These are phyloP conservation scores for Phytophthora hibernalis DNA, from an alignment of 352 stramenopile species.

Conservation along the genomic window DNA sequence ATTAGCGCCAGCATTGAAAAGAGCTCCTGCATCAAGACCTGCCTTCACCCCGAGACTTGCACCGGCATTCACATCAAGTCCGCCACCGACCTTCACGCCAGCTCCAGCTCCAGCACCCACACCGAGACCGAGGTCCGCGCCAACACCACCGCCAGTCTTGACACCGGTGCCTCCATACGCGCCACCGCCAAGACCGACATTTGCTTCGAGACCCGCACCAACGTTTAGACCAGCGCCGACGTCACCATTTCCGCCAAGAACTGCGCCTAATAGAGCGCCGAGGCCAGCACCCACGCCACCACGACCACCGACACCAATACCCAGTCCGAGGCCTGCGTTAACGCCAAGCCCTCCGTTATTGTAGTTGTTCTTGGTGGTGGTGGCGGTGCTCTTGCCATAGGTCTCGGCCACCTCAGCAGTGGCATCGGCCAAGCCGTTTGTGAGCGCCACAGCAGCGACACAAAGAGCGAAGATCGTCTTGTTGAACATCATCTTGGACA, in stretches of 20 bases:
- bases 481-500: slow-evolving; percentile 20
- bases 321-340: not conserved
- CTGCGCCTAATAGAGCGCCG: not conserved
- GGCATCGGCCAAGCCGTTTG: not conserved
- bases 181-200: not conserved
- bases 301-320: not conserved
- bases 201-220: not conserved
- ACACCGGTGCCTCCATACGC: not conserved
- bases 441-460: slow-evolving; percentile 8
- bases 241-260: not conserved
- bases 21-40: not conserved
- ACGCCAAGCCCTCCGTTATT: not conserved
- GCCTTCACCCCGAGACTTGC: not conserved
- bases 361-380: not conserved
- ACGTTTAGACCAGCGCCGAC: not conserved
- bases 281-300: not conserved
- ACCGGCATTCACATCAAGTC: not conserved
- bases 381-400: not conserved
- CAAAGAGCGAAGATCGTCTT: slow-evolving; percentile 15
- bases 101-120: not conserved
- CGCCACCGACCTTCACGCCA: not conserved
- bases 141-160: not conserved
- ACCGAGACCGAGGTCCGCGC: not conserved
- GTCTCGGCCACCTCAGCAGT: slow-evolving; percentile 4
- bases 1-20: not conserved